phyloP scores from a whole-genome alignment of 2,329 filamentous ascomycete genomes.

The Fusarium stilboides region DNA sequence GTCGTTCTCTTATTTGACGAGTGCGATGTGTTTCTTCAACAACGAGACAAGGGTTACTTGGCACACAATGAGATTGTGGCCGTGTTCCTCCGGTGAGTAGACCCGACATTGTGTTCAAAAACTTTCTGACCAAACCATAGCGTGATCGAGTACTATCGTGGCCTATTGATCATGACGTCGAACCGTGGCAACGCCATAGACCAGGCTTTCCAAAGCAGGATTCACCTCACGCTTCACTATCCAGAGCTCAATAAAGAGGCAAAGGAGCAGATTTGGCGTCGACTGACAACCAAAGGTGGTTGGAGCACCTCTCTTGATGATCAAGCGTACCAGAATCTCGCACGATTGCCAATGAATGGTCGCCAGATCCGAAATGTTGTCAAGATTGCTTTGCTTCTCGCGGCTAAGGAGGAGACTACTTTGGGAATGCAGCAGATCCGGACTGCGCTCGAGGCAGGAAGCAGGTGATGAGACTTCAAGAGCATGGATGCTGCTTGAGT shows the following conservation, averaged over 20 bases:
- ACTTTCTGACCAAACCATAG: not conserved
- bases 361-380: not conserved
- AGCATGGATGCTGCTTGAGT: slow-evolving; percentile 1
- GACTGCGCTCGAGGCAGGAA: not conserved
- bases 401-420: not conserved
- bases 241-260: not conserved
- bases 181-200: not conserved
- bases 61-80: slow-evolving; percentile 3
- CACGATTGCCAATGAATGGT: not conserved
- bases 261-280: not conserved
- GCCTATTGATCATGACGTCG: not conserved
- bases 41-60: not conserved
- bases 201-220: not conserved
- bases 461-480: not conserved
- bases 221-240: not conserved
- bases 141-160: not conserved
- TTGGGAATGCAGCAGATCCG: not conserved
- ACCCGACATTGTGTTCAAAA: not conserved
- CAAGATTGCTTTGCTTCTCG: not conserved
- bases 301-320: not conserved
- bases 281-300: not conserved
- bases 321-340: not conserved
- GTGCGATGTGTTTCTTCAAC: not conserved
- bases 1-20: not conserved
- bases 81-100: not conserved